Evolutionary conservation across 2,329 filamentous ascomycete species (phyloP), one percentile per base, ranked within the genome.

Genomic region (Xylaria sp.): DNA sequence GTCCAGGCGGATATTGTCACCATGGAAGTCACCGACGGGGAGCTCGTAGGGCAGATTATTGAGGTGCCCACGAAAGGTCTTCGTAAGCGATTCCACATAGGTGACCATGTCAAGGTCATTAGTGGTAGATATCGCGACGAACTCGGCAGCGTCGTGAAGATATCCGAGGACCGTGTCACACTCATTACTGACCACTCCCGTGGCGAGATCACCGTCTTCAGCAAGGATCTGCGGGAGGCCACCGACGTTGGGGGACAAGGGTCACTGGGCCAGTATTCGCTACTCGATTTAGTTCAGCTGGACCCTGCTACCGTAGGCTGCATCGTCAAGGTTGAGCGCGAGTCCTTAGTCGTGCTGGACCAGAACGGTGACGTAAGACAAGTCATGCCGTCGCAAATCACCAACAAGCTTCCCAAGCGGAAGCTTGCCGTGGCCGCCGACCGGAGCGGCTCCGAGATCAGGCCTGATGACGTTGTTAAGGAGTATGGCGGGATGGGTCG

Each of bases 101-200:
- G 94, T 78, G 94, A 99, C 67, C 94, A 99, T 69, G 94, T 99
- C 77, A 97, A 97, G 77, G 94, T 99, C 63, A 96, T 97, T 69
- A 93, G 94, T 50, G 93, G 92, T 38, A 96, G 92, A 65, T 97
- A 92, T 72, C 86, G 90, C 50, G 94, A 97, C 65, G 94, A 99
- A 74, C 89, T 97, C 41, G 94, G 94, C 73, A 96, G 97, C 84
- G 92, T 99, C 47, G 92, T 97, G 61, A 91, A 91, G 71, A 94
- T 97, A 62, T 88, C 86, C 44, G 91, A 96, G 56, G 94, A 99
- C 70, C 87, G 90, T 38, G 92, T 99, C 53, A 97, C 94, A 1
- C 79, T 99, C 61, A 78, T 99, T 61, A 96, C 91, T 44, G 94
- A 99, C 74, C 91, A 94, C 71, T 94, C 86, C 56, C 93, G 94